Evolutionary conservation across 352 stramenopile species (phyloP).

Genomic region (Phytophthora citrophthora): DNA sequence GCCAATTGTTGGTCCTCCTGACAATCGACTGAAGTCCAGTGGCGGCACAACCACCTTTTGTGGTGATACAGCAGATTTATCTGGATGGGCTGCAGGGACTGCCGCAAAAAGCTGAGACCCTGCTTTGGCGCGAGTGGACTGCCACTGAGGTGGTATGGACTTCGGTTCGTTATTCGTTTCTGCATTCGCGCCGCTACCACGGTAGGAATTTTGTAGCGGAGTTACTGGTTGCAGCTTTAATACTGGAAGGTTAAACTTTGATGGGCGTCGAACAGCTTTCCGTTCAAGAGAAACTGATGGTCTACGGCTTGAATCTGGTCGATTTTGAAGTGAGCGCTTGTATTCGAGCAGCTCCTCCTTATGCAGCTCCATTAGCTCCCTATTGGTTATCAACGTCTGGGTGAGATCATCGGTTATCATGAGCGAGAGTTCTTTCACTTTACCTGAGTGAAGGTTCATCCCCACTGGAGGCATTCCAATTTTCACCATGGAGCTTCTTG

Average conservation of each 20-base stretch:
- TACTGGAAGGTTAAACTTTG: constrained; percentile 31
- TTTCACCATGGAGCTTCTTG: constrained; percentile 65
- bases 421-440: not conserved
- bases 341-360: constrained; percentile 77
- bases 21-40: constrained; percentile 39
- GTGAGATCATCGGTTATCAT: not conserved
- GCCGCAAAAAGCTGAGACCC: constrained; percentile 9
- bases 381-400: constrained; percentile 12
- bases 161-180: constrained; percentile 21
- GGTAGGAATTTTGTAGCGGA: constrained; percentile 15
- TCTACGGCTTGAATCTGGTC: constrained; percentile 13
- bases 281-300: constrained; percentile 12
- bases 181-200: constrained; percentile 3
- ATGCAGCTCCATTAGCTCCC: constrained; percentile 72
- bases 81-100: constrained; percentile 6
- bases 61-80: constrained; percentile 10
- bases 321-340: constrained; percentile 40
- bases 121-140: constrained; percentile 60
- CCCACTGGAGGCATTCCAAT: constrained; percentile 47
- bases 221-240: constrained; percentile 28
- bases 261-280: constrained; percentile 14
- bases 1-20: constrained; percentile 5
- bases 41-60: constrained; percentile 22
- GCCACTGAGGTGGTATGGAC: constrained; percentile 52
- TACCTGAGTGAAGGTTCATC: constrained; percentile 56